Percentiles rank a stretch among this genome's conserved stretches.
phyloP scores from a whole-genome alignment of 2,329 filamentous ascomycete genomes.

The Scortechinia acanthostroma region DNA sequence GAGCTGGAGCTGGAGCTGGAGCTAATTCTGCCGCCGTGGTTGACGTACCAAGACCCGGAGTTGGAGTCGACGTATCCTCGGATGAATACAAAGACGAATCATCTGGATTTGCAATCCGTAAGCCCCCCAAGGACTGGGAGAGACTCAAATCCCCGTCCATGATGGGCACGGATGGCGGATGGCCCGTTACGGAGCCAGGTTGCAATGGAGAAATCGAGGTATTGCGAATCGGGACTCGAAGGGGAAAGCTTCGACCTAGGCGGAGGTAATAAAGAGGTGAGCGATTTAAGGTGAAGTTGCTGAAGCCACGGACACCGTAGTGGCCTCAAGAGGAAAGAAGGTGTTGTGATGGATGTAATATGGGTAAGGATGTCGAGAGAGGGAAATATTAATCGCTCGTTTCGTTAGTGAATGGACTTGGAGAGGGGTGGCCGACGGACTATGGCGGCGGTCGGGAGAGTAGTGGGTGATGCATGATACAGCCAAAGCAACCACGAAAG shows the following conservation, averaged over 20 bases:
- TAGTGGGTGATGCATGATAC: conserved; percentile 1
- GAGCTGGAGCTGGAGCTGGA: not conserved
- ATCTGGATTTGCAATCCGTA: conserved; percentile 95
- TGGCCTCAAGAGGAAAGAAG: not conserved
- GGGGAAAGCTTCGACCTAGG: not conserved
- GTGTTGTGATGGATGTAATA: no score
- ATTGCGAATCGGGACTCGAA: not conserved
- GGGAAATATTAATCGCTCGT: not conserved
- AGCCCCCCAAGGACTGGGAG: conserved; percentile 82
- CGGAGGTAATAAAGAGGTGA: not conserved
- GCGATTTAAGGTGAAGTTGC: not conserved
- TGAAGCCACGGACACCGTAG: not conserved
- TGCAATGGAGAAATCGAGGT: not conserved
- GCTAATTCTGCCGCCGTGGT: not conserved
- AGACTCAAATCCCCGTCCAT: conserved; percentile 94
- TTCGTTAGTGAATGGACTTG: not conserved
- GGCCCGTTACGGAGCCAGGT: not conserved
- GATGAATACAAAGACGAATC: conserved; percentile 36
- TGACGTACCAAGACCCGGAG: conserved; percentile 5
- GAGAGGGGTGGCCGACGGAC: not conserved
- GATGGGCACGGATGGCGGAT: conserved; percentile 19
- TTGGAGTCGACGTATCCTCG: conserved; percentile 5
- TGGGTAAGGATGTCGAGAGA: not conserved
- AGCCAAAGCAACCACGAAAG: not conserved
- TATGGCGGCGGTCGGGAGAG: not conserved